phyloP scores from a whole-genome alignment of 257 asterid genomes.

The Paraleonurus japonicus region DNA sequence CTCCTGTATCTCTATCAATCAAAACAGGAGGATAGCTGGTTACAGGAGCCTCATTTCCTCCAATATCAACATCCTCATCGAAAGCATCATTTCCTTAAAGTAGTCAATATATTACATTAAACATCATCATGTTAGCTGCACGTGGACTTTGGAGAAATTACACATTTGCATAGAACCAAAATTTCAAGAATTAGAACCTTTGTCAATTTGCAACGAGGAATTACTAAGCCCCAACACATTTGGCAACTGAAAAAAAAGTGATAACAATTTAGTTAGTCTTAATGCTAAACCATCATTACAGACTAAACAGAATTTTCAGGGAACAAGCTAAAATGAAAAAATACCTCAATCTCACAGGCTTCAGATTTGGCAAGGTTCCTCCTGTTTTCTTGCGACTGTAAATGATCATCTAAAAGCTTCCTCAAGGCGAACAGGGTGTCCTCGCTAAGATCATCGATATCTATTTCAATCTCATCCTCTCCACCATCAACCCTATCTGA shows the following conservation, averaged over 20 bases:
- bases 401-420: slow-evolving; percentile 62
- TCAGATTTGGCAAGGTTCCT: slow-evolving; percentile 49
- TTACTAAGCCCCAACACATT: slow-evolving; percentile 85
- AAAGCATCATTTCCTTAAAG: slow-evolving; percentile 49
- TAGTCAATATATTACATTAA: slow-evolving; percentile 18
- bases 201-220: slow-evolving; percentile 76
- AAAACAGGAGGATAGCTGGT: slow-evolving; percentile 65
- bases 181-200: slow-evolving; percentile 56
- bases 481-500: slow-evolving; percentile 48
- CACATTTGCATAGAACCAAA: slow-evolving; percentile 14
- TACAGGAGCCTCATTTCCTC: slow-evolving; percentile 80
- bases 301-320: neutral
- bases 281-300: slow-evolving; percentile 7
- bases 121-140: slow-evolving; percentile 20
- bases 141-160: neutral
- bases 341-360: slow-evolving; percentile 87
- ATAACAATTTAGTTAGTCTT: slow-evolving; percentile 6
- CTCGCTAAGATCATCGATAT: slow-evolving; percentile 62
- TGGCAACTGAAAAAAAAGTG: slow-evolving; percentile 62
- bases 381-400: slow-evolving; percentile 46
- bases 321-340: neutral
- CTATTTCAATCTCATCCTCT: slow-evolving; percentile 83
- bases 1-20: slow-evolving; percentile 54
- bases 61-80: slow-evolving; percentile 82
- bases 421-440: slow-evolving; percentile 58